phyloP scores from a whole-genome alignment of 768 basidiomycete species.

The Tylopilus balloui region DNA sequence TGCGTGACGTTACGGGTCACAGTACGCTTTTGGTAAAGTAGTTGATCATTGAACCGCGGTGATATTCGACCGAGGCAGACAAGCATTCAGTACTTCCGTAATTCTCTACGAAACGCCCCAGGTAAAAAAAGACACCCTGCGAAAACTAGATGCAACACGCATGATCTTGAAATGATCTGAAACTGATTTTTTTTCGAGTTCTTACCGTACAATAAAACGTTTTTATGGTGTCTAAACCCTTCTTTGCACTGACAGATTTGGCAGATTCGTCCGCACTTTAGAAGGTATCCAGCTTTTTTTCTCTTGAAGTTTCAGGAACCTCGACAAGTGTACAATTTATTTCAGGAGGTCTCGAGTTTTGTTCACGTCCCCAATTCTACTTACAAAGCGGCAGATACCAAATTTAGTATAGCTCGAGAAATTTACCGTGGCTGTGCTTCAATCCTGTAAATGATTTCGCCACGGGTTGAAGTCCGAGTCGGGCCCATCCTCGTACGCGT shows the following conservation, averaged over 20 bases:
- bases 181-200: background rate
- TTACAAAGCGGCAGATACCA: conserved; percentile 15
- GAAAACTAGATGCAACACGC: background rate
- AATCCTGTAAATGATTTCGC: too few species aligned
- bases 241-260: background rate
- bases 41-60: conserved; percentile 28
- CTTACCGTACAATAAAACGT: background rate
- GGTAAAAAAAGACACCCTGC: background rate
- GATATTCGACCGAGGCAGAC: conserved; percentile 11
- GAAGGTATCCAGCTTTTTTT: background rate
- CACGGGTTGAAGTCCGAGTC: too few species aligned
- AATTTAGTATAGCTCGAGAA: conserved; percentile 30
- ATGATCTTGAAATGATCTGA: background rate
- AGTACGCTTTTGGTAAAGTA: conserved; percentile 29
- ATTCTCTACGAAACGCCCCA: background rate
- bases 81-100: too few species aligned
- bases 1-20: conserved; percentile 36
- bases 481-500: too few species aligned
- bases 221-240: too few species aligned
- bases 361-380: background rate
- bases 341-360: background rate
- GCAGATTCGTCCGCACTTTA: too few species aligned
- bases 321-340: background rate
- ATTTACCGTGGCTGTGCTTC: too few species aligned
- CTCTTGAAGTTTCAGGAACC: background rate